A percentile compares a stretch with the other conserved stretches of the same genome.
These are phyloP conservation scores for Amauroascus verrucosus DNA, from an alignment of 2,329 filamentous ascomycete species.

Conservation along the genomic window DNA sequence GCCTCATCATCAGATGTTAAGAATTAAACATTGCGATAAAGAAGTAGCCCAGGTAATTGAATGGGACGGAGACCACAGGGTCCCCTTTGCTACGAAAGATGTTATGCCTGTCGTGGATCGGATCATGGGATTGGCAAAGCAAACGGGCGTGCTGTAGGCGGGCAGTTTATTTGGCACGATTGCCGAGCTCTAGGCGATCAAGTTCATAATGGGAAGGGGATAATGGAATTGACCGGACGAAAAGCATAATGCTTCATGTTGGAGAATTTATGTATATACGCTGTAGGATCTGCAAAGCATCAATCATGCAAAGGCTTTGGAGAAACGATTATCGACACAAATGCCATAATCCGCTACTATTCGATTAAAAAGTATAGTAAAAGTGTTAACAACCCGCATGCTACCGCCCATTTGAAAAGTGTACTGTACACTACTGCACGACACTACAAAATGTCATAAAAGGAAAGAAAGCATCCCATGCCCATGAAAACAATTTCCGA, in stretches of 20 bases:
- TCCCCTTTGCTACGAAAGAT: constrained; percentile 59
- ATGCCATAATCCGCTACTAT: not conserved
- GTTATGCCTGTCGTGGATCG: constrained; percentile 43
- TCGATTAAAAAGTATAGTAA: not conserved
- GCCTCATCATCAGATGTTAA: constrained; percentile 46
- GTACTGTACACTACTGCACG: not conserved
- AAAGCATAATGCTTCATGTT: too few species aligned
- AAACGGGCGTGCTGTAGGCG: not conserved
- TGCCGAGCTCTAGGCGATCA: not conserved
- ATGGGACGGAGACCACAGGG: constrained; percentile 62
- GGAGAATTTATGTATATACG: too few species aligned
- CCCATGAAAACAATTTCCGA: too few species aligned
- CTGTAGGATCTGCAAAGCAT: too few species aligned
- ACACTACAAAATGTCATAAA: not conserved
- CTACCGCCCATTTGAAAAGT: not conserved
- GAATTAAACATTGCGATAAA: constrained; percentile 50
- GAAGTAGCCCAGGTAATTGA: constrained; percentile 50
- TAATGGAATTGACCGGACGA: too few species aligned
- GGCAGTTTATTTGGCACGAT: not conserved
- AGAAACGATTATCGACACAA: not conserved
- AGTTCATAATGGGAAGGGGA: not conserved
- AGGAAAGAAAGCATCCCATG: not conserved
- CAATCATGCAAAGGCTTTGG: not conserved
- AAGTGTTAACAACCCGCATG: not conserved
- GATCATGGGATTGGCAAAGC: constrained; percentile 9